These are phyloP conservation scores for Tylopilus subfusipes DNA, from an alignment of 768 basidiomycete genomes.

Conservation along the genomic window DNA sequence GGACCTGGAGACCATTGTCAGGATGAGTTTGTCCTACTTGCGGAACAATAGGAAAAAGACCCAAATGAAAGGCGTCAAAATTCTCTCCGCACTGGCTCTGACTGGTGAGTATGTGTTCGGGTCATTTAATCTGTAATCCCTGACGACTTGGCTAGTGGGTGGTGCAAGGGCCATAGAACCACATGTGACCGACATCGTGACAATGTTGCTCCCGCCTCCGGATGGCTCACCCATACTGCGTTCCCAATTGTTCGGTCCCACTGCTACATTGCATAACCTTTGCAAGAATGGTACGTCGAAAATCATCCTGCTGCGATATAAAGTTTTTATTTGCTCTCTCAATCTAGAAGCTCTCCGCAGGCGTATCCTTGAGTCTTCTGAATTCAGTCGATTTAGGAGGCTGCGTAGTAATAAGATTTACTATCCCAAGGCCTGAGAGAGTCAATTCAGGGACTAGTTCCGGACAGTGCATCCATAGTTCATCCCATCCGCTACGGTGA, in stretches of 20 bases:
- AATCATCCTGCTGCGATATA: too few relatives aligned
- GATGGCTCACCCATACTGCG: not conserved
- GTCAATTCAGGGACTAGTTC: too few relatives aligned
- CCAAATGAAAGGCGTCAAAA: not conserved
- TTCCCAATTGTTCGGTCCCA: not conserved
- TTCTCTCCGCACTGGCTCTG: conserved; percentile 2
- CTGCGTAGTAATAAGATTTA: too few relatives aligned
- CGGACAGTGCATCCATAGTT: too few relatives aligned
- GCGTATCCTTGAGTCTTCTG: too few relatives aligned
- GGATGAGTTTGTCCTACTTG: not conserved
- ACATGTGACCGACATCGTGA: not conserved
- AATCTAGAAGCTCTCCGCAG: too few relatives aligned
- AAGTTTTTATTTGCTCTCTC: too few relatives aligned
- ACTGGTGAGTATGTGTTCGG: not conserved
- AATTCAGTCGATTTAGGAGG: too few relatives aligned
- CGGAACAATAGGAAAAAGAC: not conserved
- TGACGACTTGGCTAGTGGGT: not conserved
- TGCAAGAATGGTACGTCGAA: not conserved
- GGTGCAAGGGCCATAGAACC: not conserved
- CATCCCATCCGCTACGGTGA: too few relatives aligned
- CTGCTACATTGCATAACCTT: not conserved
- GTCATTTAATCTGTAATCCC: not conserved
- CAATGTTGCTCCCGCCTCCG: not conserved
- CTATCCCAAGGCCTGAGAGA: too few relatives aligned
- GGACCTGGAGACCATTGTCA: not conserved